Evolutionary conservation across 208 protist genomes (phyloP).

Genomic region (Trypanosoma lewisi): DNA sequence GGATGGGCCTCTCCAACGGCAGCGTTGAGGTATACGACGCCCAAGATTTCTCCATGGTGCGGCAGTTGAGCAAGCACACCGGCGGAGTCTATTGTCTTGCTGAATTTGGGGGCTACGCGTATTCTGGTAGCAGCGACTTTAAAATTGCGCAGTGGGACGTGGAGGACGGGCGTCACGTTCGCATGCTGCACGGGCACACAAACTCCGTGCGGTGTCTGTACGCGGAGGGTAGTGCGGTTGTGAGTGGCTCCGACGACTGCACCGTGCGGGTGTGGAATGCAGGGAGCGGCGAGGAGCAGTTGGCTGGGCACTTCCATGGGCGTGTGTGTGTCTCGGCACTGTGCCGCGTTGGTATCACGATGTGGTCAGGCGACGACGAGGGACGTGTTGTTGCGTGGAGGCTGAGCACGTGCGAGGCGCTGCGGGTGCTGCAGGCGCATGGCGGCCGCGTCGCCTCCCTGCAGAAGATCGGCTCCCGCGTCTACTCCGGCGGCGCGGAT

Average conservation of each 20-base stretch:
- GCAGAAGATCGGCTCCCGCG: slow-evolving; percentile 55
- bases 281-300: slow-evolving; percentile 51
- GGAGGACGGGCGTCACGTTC: slow-evolving; percentile 32
- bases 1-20: slow-evolving; percentile 80
- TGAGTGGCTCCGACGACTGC: slow-evolving; percentile 75
- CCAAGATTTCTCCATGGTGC: slow-evolving; percentile 32
- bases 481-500: slow-evolving; percentile 74
- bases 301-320: slow-evolving; percentile 78
- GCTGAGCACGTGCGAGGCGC: slow-evolving; percentile 67
- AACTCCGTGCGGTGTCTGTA: slow-evolving; percentile 70
- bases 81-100: slow-evolving; percentile 67
- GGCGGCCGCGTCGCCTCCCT: slow-evolving; percentile 48
- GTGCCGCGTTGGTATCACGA: slow-evolving; percentile 63
- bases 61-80: slow-evolving; percentile 41
- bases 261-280: slow-evolving; percentile 87
- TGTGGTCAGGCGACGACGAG: slow-evolving; percentile 80
- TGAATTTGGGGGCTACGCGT: slow-evolving; percentile 79
- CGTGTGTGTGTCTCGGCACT: slow-evolving; percentile 60
- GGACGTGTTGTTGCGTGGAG: slow-evolving; percentile 70
- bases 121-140: slow-evolving; percentile 73
- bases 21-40: slow-evolving; percentile 69
- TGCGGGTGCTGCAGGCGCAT: slow-evolving; percentile 48
- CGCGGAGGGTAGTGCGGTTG: slow-evolving; percentile 76
- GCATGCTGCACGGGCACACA: slow-evolving; percentile 69
- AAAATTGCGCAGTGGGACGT: slow-evolving; percentile 75